A percentile compares a stretch with the other conserved stretches of the same genome.
Conservation (phyloP, 2,329 filamentous ascomycete genomes). For the Acrodontium crateriforme region DNA sequence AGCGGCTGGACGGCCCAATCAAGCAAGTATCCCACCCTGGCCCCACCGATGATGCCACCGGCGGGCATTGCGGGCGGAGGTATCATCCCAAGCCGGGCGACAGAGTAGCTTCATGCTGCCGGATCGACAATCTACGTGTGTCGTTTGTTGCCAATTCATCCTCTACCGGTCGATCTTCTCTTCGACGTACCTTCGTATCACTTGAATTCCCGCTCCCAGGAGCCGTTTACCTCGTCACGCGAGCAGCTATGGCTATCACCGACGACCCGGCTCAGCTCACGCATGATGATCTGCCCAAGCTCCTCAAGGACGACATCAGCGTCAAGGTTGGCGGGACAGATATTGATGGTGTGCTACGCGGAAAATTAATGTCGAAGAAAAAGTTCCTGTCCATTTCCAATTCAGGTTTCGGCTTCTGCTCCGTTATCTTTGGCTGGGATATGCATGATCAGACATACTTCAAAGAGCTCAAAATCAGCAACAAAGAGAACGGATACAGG, state of each 20-base stretch:
- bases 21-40: too few species aligned
- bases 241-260: slow-evolving; percentile 18
- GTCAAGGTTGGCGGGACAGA: slow-evolving; percentile 84
- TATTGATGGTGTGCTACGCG: slow-evolving; percentile 73
- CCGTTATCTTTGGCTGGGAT: slow-evolving; percentile 90
- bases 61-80: too few species aligned
- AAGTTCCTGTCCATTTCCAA: slow-evolving; percentile 79
- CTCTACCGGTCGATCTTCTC: too few species aligned
- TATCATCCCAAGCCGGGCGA: too few species aligned
- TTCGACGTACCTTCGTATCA: background rate
- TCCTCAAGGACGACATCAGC: slow-evolving; percentile 58
- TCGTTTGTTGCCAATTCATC: too few species aligned
- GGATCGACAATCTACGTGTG: too few species aligned
- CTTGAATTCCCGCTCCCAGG: background rate
- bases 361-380: slow-evolving; percentile 82
- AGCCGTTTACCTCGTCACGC: background rate
- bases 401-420: slow-evolving; percentile 83
- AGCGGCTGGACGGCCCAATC: too few species aligned
- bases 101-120: too few species aligned
- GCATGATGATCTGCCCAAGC: slow-evolving; percentile 46
- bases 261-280: slow-evolving; percentile 37
- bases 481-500: slow-evolving; percentile 78
- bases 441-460: slow-evolving; percentile 92
- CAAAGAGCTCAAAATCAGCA: slow-evolving; percentile 72
- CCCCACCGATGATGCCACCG: too few species aligned